Percentiles rank a stretch among this genome's conserved stretches.
These are phyloP conservation scores for Fusarium torulosum DNA, from an alignment of 2,329 filamentous ascomycete genomes.

Conservation along the genomic window DNA sequence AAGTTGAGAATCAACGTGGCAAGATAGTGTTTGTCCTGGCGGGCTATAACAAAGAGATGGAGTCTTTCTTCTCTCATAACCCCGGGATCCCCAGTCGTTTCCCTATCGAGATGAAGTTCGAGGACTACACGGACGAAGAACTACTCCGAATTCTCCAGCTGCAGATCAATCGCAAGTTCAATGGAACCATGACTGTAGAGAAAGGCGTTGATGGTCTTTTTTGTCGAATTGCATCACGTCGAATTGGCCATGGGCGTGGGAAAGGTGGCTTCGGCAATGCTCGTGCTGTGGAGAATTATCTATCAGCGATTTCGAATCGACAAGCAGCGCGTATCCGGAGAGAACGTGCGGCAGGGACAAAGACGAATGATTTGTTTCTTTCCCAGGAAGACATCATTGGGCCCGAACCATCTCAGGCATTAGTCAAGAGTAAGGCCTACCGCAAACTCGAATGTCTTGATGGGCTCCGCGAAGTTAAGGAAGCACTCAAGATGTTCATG, in stretches of 20 bases:
- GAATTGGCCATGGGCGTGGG: constrained; percentile 72
- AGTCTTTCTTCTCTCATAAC: constrained; percentile 80
- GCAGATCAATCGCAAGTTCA: constrained; percentile 67
- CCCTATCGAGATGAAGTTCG: constrained; percentile 73
- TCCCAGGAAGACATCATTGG: constrained; percentile 79
- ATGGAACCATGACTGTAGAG: constrained; percentile 68
- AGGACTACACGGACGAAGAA: constrained; percentile 76
- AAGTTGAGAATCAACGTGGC: constrained; percentile 78
- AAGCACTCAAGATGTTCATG: constrained; percentile 69
- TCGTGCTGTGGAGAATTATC: constrained; percentile 72
- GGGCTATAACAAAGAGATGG: constrained; percentile 81
- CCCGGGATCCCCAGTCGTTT: constrained; percentile 78
- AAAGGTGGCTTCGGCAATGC: constrained; percentile 80
- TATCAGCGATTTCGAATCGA: constrained; percentile 66
- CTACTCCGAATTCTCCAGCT: constrained; percentile 70
- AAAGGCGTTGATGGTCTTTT: constrained; percentile 71
- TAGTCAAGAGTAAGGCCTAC: constrained; percentile 69
- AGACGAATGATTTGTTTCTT: constrained; percentile 69
- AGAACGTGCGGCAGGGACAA: constrained; percentile 57
- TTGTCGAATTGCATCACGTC: constrained; percentile 70
- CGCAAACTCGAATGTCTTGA: constrained; percentile 67
- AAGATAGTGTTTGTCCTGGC: constrained; percentile 80
- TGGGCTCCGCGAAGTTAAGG: constrained; percentile 73
- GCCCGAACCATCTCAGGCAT: constrained; percentile 68
- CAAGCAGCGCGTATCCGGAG: constrained; percentile 68